These are phyloP conservation scores for Arthrobotrys entomopaga DNA, from an alignment of 2,329 filamentous ascomycete genomes.

Conservation along the genomic window DNA sequence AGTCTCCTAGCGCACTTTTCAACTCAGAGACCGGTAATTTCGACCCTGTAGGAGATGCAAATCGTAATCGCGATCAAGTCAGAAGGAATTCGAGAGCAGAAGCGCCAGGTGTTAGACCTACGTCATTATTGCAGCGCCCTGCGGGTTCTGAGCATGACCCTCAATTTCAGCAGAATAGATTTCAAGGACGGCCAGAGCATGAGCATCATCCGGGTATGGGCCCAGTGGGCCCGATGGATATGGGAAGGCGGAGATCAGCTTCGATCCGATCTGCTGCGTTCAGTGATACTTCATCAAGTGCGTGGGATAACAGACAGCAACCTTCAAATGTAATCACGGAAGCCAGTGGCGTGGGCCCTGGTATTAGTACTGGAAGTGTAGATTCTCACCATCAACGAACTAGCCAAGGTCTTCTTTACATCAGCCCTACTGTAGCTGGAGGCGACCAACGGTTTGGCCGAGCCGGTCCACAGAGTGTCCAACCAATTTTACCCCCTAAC, in stretches of 20 bases:
- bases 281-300: slow-evolving; percentile 46
- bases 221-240: slow-evolving; percentile 18
- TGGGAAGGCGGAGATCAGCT: slow-evolving; percentile 41
- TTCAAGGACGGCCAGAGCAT: slow-evolving; percentile 31
- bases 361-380: neutral
- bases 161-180: slow-evolving; percentile 35
- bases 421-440: slow-evolving; percentile 42
- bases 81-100: slow-evolving; percentile 43
- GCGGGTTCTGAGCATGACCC: slow-evolving; percentile 32
- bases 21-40: slow-evolving; percentile 53
- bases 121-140: slow-evolving; percentile 35
- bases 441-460: slow-evolving; percentile 62
- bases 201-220: slow-evolving; percentile 10
- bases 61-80: slow-evolving; percentile 31
- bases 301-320: slow-evolving; percentile 33
- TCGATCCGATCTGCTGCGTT: slow-evolving; percentile 37
- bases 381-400: slow-evolving; percentile 23
- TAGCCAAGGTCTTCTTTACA: slow-evolving; percentile 36
- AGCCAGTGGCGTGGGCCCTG: slow-evolving; percentile 9
- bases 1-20: slow-evolving; percentile 46
- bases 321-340: slow-evolving; percentile 9
- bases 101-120: slow-evolving; percentile 36
- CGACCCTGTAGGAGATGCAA: slow-evolving; percentile 41
- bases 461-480: slow-evolving; percentile 58
- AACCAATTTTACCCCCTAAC: slow-evolving; percentile 63